These are phyloP conservation scores for Penicillium crystallinum DNA, from an alignment of 495 filamentous ascomycete genomes.

Conservation along the genomic window DNA sequence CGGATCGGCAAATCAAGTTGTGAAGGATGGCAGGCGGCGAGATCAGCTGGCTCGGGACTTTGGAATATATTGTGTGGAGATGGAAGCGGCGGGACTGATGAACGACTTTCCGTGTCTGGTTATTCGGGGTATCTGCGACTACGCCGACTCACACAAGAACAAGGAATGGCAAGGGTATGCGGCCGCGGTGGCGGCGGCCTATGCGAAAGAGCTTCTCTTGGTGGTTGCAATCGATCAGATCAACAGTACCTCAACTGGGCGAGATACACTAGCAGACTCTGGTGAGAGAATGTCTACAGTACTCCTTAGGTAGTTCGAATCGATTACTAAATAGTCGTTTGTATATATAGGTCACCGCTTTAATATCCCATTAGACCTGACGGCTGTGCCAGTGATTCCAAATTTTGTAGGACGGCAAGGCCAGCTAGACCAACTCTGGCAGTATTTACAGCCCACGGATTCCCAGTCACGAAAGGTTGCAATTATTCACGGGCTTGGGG, in stretches of 20 bases:
- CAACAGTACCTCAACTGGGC: not conserved
- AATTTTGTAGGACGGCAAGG: slow-evolving; percentile 25
- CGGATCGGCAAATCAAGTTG: not conserved
- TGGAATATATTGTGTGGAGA: not conserved
- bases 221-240: slow-evolving; percentile 1
- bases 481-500: slow-evolving; percentile 36
- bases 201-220: slow-evolving; percentile 13
- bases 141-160: slow-evolving; percentile 22
- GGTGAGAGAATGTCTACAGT: slow-evolving; percentile 5
- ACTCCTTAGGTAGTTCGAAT: not conserved
- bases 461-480: slow-evolving; percentile 20
- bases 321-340: slow-evolving; percentile 2
- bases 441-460: slow-evolving; percentile 17
- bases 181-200: slow-evolving; percentile 18
- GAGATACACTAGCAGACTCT: slow-evolving; percentile 9
- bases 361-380: slow-evolving; percentile 19
- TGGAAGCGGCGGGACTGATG: slow-evolving; percentile 2
- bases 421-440: slow-evolving; percentile 22
- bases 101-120: slow-evolving; percentile 14
- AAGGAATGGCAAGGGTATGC: slow-evolving; percentile 9
- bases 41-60: not conserved
- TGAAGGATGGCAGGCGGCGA: not conserved
- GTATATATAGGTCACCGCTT: slow-evolving; percentile 12
- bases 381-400: slow-evolving; percentile 18
- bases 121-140: slow-evolving; percentile 25